Evolutionary conservation across 441 rosid species (phyloP).

Genomic region (Populus hybrid): DNA sequence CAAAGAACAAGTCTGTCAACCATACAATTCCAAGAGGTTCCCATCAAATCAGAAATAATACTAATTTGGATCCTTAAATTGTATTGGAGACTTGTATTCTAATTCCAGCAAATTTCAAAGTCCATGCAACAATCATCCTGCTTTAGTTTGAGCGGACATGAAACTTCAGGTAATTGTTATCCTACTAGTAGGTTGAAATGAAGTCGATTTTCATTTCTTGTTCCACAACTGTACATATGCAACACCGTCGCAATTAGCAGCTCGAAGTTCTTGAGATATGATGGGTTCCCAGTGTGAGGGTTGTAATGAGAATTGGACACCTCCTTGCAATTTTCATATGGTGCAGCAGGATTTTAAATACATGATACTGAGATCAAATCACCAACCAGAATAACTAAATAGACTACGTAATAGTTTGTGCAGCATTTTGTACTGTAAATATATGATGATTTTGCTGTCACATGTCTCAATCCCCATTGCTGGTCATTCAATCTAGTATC

Average conservation of each 20-base stretch:
- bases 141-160: background rate
- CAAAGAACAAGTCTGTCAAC: background rate
- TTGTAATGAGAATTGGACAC: background rate
- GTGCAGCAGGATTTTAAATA: background rate
- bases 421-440: background rate
- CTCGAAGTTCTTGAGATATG: background rate
- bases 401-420: background rate
- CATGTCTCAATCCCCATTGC: background rate
- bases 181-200: background rate
- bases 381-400: background rate
- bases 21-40: background rate
- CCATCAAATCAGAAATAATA: background rate
- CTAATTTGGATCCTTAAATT: background rate
- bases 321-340: background rate
- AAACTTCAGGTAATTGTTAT: background rate
- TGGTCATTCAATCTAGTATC: background rate
- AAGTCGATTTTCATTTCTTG: background rate
- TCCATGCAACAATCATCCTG: background rate
- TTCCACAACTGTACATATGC: background rate
- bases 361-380: background rate
- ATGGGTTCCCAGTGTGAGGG: background rate
- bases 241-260: background rate
- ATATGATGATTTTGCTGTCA: background rate
- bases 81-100: background rate
- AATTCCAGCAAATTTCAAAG: background rate